Base-by-base conservation (phyloP, 352 stramenopile genomes). In the Elongisporangium anandrum region DNA sequence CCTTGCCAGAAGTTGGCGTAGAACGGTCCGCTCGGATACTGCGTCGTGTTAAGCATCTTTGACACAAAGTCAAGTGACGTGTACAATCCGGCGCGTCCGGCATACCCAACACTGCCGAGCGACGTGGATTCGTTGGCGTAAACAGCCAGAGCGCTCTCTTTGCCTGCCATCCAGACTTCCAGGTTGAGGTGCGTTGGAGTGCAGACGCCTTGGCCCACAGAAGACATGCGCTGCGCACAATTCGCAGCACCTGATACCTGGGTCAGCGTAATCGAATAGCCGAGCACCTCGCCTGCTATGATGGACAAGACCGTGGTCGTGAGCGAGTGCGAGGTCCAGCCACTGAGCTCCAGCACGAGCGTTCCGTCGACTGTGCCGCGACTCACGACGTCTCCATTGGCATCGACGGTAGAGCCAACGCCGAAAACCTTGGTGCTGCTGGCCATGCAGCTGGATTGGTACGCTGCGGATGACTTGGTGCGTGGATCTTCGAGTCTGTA, bases 171-270 rank as follows among this genome's bases (percentile, higher is more conserved):
- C 79, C 79, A 88, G 0, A 84, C 73, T 24, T 90, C 82, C 19
- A 76, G 21, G 39, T 89, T 90, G 9, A 80, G 1, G 48, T 92
- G 80, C 4, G 68, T 79, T 20, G 79, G 82, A 0, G 69, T 85
- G 22, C 75, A 88, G 0, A 67, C 13, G 7, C 77, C 78, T 0
- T 64, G 57, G 9, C 50, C 51, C 0, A 58, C 69, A 1, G 72
- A 80, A 5, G 66, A 67, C 68, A 77, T 80, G 12, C 68, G 65
- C 56, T 80, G 63, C 0, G 69, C 68, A 20, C 64, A 57, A 2
- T 65, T 54, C 41, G 10, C 21, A 13, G 12, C 7, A 45, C 16
- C 12, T 6, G 5, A 56, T 38, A 54, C 41, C 34, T 54, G 3
- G 13, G 22, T n/a, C 13, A 26, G 15, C 48, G 39, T 24, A 24